These are phyloP conservation scores for Lignosus rhinocerotis DNA, from an alignment of 1,284 basidiomycete genomes.

Conservation along the genomic window DNA sequence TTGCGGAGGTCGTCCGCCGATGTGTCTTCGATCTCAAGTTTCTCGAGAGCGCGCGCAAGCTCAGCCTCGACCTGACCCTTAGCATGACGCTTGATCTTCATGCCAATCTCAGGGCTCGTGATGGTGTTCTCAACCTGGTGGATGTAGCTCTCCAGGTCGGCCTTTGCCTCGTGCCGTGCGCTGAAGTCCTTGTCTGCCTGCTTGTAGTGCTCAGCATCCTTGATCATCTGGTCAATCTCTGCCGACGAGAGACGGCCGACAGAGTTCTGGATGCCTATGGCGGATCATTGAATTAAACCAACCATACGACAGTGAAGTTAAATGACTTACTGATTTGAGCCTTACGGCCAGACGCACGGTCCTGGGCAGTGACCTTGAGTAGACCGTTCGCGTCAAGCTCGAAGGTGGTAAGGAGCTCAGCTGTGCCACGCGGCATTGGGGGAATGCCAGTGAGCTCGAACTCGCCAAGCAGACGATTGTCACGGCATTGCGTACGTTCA, in stretches of 20 bases:
- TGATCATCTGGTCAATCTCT: constrained; percentile 99
- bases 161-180: constrained; percentile 93
- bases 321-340: constrained; percentile 85
- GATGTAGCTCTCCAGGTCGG: constrained; percentile 94
- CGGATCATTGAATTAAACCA: constrained; percentile 11
- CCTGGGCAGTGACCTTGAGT: constrained; percentile 92
- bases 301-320: background rate
- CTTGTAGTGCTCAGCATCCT: constrained; percentile 96
- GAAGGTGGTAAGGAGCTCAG: constrained; percentile 94
- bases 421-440: constrained; percentile 95
- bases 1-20: constrained; percentile 92
- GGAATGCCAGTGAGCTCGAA: constrained; percentile 97
- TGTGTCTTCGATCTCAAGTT: constrained; percentile 93
- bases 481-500: constrained; percentile 95
- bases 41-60: constrained; percentile 94
- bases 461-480: constrained; percentile 95
- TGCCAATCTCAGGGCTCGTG: constrained; percentile 90
- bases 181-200: constrained; percentile 96
- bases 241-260: constrained; percentile 92
- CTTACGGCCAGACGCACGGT: constrained; percentile 94
- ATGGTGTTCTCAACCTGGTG: constrained; percentile 94
- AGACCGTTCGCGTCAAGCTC: constrained; percentile 98
- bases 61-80: constrained; percentile 92
- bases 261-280: constrained; percentile 87
- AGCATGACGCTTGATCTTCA: constrained; percentile 96